Percentiles rank a stretch among this genome's conserved stretches.
These are phyloP conservation scores for Trypanosoma cruzi DNA, from an alignment of 208 protist species.

Conservation along the genomic window DNA sequence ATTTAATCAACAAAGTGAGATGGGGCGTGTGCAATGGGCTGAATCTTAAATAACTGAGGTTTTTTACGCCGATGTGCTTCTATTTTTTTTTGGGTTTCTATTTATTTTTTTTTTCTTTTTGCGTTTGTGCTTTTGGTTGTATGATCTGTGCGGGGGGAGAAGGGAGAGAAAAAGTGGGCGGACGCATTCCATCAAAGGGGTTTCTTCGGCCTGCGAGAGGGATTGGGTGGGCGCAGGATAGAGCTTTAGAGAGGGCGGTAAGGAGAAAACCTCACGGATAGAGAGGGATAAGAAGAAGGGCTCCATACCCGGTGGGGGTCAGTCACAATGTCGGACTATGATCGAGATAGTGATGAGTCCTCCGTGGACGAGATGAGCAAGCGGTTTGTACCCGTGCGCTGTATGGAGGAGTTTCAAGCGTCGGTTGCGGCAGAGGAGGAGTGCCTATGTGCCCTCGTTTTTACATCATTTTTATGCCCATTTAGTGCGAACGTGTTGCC, in stretches of 20 bases:
- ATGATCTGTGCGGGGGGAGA: background rate
- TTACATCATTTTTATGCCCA: conserved; percentile 78
- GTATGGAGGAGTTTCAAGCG: conserved; percentile 63
- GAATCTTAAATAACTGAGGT: too few species aligned
- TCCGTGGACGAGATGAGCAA: conserved; percentile 42
- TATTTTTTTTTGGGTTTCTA: background rate
- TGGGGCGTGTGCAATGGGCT: too few species aligned
- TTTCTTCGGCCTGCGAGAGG: background rate
- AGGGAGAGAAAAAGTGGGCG: background rate
- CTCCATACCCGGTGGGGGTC: background rate
- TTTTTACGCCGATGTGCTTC: too few species aligned
- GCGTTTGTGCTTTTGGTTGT: background rate
- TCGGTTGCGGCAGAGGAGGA: conserved; percentile 54
- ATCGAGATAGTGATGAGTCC: conserved; percentile 35
- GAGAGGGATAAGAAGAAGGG: background rate
- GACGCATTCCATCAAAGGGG: too few species aligned
- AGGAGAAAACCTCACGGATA: background rate
- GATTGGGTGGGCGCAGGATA: background rate
- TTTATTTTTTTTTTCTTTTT: background rate
- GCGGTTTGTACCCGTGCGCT: conserved; percentile 62
- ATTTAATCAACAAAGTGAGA: too few species aligned
- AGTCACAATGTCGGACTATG: conserved; percentile 26
- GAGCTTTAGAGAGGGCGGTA: too few species aligned
- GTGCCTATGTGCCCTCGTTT: conserved; percentile 73
- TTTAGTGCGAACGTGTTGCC: conserved; percentile 53